These are phyloP conservation scores for Phlebopus sp. DNA, from an alignment of 1,284 basidiomycete species.

Conservation along the genomic window DNA sequence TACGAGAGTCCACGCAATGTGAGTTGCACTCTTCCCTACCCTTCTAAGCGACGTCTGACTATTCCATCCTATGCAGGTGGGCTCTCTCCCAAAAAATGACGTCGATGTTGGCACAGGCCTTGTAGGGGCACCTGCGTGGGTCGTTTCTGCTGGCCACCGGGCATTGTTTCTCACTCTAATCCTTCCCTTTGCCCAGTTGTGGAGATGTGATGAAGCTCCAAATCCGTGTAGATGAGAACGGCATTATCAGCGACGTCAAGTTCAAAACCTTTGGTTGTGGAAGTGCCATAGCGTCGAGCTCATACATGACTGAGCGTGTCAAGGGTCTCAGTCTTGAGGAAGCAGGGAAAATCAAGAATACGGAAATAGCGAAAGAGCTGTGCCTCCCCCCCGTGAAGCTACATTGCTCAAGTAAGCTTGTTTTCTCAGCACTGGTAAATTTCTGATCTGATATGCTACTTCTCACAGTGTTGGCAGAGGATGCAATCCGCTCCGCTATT, in stretches of 20 bases:
- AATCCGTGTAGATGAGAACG: slow-evolving; percentile 93
- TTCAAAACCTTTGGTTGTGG: slow-evolving; percentile 99
- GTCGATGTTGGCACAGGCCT: slow-evolving; percentile 94
- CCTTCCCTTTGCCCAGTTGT: slow-evolving; percentile 47
- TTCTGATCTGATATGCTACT: slow-evolving; percentile 19
- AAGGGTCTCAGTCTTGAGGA: slow-evolving; percentile 93
- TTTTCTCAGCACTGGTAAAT: slow-evolving; percentile 19
- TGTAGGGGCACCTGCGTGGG: slow-evolving; percentile 96
- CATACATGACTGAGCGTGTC: slow-evolving; percentile 97
- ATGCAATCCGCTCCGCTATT: slow-evolving; percentile 95
- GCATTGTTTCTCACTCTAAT: slow-evolving; percentile 13
- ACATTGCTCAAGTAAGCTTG: slow-evolving; percentile 83
- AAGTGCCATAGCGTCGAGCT: slow-evolving; percentile 95
- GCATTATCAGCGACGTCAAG: slow-evolving; percentile 96
- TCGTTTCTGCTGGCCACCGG: slow-evolving; percentile 24
- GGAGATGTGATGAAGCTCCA: slow-evolving; percentile 99
- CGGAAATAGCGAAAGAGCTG: slow-evolving; percentile 97
- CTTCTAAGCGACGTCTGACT: slow-evolving; percentile 44
- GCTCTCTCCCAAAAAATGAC: slow-evolving; percentile 91
- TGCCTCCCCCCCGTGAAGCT: slow-evolving; percentile 96
- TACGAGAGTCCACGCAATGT: slow-evolving; percentile 96
- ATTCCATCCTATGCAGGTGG: slow-evolving; percentile 69
- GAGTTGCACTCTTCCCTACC: slow-evolving; percentile 38
- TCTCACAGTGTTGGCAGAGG: slow-evolving; percentile 87
- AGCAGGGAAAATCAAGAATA: slow-evolving; percentile 97